Evolutionary conservation across 768 basidiomycete genomes (phyloP).

Genomic region (Trametes gibbosa): DNA sequence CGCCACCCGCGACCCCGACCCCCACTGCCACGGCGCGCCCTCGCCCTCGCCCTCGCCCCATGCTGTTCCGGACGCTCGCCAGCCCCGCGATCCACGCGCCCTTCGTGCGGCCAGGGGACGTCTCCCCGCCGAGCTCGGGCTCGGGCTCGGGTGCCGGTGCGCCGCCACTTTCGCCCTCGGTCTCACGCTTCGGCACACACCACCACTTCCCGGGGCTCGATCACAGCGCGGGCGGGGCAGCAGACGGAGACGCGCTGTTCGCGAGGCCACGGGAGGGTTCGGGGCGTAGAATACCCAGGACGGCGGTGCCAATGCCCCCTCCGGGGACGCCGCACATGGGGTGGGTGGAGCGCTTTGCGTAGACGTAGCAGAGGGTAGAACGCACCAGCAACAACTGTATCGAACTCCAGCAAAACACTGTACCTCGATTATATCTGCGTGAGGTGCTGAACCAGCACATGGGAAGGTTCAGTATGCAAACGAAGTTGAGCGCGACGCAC

Average conservation of each 20-base stretch:
- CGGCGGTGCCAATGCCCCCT: neutral
- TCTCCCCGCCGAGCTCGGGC: no score
- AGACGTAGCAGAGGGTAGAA: no score
- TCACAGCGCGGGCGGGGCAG: neutral
- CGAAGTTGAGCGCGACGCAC: no score
- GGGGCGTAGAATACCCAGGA: neutral
- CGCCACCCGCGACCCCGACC: neutral
- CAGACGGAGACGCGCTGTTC: neutral
- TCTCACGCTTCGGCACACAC: constrained; percentile 6
- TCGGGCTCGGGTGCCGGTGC: neutral
- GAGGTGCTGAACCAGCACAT: no score
- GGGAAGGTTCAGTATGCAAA: no score
- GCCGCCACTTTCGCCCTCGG: neutral
- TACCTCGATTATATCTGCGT: neutral
- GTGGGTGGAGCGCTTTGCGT: constrained; percentile 3
- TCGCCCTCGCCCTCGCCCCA: neutral
- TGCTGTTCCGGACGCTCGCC: neutral
- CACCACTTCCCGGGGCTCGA: constrained; percentile 2
- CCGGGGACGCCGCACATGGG: constrained; percentile 7
- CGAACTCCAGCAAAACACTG: neutral
- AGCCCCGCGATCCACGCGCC: neutral
- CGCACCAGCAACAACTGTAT: neutral
- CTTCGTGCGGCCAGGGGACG: no score
- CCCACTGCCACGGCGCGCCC: neutral
- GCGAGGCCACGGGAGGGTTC: neutral